Evolutionary conservation across 352 stramenopile genomes (phyloP), one percentile per base, ranked within the genome.

Genomic region (Plasmopara viticola): DNA sequence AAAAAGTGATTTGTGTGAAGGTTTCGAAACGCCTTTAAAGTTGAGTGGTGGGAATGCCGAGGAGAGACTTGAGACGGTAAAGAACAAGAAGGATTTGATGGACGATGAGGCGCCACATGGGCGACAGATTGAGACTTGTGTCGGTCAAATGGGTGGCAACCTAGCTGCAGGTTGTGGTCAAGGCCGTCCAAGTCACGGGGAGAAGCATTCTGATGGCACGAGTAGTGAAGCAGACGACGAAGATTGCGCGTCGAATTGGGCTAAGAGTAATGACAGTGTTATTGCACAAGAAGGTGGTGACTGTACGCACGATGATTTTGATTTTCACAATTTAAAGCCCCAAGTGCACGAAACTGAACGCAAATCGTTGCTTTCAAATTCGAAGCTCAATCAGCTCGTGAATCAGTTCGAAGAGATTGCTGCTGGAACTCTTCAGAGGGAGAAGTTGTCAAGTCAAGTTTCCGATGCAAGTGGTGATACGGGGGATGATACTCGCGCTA

Each of bases 241-340:
- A 25, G 20, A 25, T 25, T 25, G 20, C 20, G 20, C 20, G 20
- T 25, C 20, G 1, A 3, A 25, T 25, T 25, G 20, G 20, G 20
- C 3, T 3, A 25, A 25, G 20, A 25, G 20, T 3, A 25, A 3
- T 25, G 20, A 58, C 6, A 35, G 31, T 12, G 6, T 35, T 12
- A 12, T 35, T 12, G 31, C 6, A 35, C 31, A 28, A 14, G 48
- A 15, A 46, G 43, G 47, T 17, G 35, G 56, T 9, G n/a, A n/a
- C n/a, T 37, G 41, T 9, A 67, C 66, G 9, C 61, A 77, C 49
- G 55, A 74, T 52, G 61, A 64, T 42, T 43, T 72, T 40, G 53
- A 74, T 46, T 41, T 70, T 40, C 61, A 48, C 13, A 25, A 53
- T 5, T 33, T 42, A 9, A 61, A 14, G 29, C 15, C 43, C 40